Evolutionary conservation across 176 grass and related monocot species (phyloP).

Genomic region (Chrysopogon serrulatus): DNA sequence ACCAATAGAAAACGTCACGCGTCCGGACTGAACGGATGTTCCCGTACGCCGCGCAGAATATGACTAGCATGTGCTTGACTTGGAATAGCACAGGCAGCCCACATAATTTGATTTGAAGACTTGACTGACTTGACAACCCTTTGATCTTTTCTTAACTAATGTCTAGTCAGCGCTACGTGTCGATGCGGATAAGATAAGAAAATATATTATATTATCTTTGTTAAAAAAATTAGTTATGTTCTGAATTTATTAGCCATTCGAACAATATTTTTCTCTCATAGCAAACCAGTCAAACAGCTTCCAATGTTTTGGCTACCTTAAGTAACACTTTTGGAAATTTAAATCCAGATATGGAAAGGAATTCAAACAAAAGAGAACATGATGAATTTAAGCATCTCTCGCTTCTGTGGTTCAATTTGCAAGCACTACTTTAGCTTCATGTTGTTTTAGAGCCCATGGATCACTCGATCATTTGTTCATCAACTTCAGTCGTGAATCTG

Average conservation of each 20-base stretch:
- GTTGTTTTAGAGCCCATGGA: no score
- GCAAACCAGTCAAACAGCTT: no score
- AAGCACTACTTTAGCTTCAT: not conserved
- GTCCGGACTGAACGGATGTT: not conserved
- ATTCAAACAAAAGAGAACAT: not conserved
- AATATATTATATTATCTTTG: not conserved
- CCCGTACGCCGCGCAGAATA: not conserved
- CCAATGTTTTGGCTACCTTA: not conserved
- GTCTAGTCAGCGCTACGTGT: not conserved
- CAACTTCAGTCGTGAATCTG: no score
- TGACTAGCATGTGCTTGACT: conserved; percentile 3
- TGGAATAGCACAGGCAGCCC: not conserved
- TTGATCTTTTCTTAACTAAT: not conserved
- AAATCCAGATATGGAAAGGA: not conserved
- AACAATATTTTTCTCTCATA: no score
- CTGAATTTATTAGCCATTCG: no score
- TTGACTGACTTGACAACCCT: conserved; percentile 2
- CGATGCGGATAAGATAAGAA: not conserved
- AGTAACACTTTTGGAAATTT: not conserved
- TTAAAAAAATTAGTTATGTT: not conserved
- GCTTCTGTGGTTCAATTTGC: not conserved
- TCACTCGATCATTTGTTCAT: no score
- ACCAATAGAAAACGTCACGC: no score
- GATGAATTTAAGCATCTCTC: not conserved
- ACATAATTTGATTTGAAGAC: not conserved